Base-by-base conservation (phyloP, 192 early-diverging fungal species). In the Entophlyctis luteolus region DNA sequence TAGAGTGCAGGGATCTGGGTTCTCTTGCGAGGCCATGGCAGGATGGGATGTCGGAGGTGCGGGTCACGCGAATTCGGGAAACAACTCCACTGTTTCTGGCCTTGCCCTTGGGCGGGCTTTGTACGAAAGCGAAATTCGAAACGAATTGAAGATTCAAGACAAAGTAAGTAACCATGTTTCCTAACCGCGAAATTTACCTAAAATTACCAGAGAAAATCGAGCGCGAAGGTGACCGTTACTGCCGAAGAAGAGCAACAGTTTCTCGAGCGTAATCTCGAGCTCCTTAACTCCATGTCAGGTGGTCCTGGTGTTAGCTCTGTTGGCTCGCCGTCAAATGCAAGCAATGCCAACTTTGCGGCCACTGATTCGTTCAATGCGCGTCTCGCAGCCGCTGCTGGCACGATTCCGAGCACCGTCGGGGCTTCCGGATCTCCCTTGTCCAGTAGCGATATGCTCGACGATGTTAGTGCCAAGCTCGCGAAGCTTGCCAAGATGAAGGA, bases 171-270 rank as follows among this genome's bases (percentile, higher is more conserved):
- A n/a, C n/a, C n/a, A n/a, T 12, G n/a, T n/a, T 45, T 45, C 10
- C 42, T 45, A 45, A 45, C 10, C n/a, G 10, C 42, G 10, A n/a
- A 12, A 12, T 45, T 45, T n/a, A 12, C 42, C 42, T 12, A 10
- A 45, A 45, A 45, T 12, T 10, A n/a, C 42, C 42, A 10, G 42
- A 10, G 42, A 10, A 45, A 45, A 45, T 12, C 42, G n/a, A 57
- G 18, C 32, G 20, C 37, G 85, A 65, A 85, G 63, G 75, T 81
- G 33, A 66, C 81, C n/a, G 84, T 93, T 12, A 72, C 74, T 0
- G 89, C 91, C 12, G 93, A 95, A 73, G 88, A 92, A 55, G 92
- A 98, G 67, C 92, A 98, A 74, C 75, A 75, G 1, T 98, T 98
- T 78, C 78, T 94, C 48, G 88, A 92, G 54, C 77, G 86, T 8